Evolutionary conservation across 768 basidiomycete species (phyloP).

Genomic region (Boletellus ananiceps): DNA sequence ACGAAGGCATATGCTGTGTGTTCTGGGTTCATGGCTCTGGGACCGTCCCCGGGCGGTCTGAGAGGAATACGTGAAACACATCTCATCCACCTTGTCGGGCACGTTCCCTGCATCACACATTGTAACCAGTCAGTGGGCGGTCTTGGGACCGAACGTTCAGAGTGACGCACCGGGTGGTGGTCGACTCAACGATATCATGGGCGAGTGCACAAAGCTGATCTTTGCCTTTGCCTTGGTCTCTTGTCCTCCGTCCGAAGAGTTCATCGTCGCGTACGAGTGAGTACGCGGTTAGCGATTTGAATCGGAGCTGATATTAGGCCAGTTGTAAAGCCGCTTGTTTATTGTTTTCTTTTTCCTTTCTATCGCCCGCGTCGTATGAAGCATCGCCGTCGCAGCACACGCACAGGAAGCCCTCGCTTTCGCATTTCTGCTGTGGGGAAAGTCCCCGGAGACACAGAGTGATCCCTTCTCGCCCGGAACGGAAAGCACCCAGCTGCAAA

Average conservation of each 20-base stretch:
- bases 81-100: conserved; percentile 59
- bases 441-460: conserved; percentile 90
- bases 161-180: conserved; percentile 20
- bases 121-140: not conserved
- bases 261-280: conserved; percentile 10
- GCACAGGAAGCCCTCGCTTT: conserved; percentile 53
- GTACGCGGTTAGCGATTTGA: not conserved
- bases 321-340: conserved; percentile 14
- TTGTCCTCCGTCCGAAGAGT: conserved; percentile 12
- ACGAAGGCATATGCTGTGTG: conserved; percentile 58
- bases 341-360: conserved; percentile 24
- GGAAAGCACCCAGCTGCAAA: conserved; percentile 78
- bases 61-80: conserved; percentile 58
- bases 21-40: conserved; percentile 47
- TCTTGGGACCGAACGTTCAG: not conserved
- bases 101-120: conserved; percentile 40
- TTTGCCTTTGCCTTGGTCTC: conserved; percentile 13
- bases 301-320: conserved; percentile 19
- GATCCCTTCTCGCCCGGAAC: conserved; percentile 44
- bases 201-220: conserved; percentile 22
- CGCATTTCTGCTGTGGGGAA: conserved; percentile 74
- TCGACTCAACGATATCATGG: conserved; percentile 23
- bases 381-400: conserved; percentile 85
- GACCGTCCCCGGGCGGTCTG: conserved; percentile 54
- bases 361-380: conserved; percentile 53